These are phyloP conservation scores for Fistulifera pelliculosa DNA, from an alignment of 108 stramenopile species.

Conservation along the genomic window DNA sequence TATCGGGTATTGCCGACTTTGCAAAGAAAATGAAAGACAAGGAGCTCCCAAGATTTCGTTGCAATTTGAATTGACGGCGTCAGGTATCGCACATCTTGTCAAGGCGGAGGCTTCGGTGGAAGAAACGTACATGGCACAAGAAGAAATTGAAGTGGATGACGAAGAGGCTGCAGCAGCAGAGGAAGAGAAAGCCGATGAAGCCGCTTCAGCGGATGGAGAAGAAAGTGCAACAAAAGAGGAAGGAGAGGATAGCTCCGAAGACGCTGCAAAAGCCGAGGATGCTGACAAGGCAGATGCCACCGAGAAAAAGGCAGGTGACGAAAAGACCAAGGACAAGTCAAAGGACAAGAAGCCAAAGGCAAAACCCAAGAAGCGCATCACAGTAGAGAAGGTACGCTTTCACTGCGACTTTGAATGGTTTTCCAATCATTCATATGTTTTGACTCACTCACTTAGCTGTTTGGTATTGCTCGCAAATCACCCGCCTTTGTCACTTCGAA, in stretches of 20 bases:
- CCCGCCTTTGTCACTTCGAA: conserved; percentile 49
- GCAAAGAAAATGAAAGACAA: conserved; percentile 91
- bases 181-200: conserved; percentile 19
- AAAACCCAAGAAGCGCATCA: conserved; percentile 76
- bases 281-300: conserved; percentile 12
- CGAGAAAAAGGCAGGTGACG: conserved; percentile 7
- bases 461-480: conserved; percentile 36
- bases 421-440: too few relatives aligned
- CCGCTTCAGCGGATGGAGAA: conserved; percentile 18
- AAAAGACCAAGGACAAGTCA: background rate
- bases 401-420: background rate
- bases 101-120: conserved; percentile 95
- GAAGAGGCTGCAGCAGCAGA: conserved; percentile 38
- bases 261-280: conserved; percentile 13
- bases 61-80: conserved; percentile 84
- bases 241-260: too few relatives aligned
- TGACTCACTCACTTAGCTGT: conserved; percentile 14
- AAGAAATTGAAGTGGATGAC: conserved; percentile 78
- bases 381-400: conserved; percentile 53
- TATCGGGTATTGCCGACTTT: conserved; percentile 86
- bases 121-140: conserved; percentile 73
- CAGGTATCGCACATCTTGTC: conserved; percentile 76
- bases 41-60: conserved; percentile 92
- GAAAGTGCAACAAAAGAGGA: conserved; percentile 22
- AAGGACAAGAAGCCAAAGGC: conserved; percentile 3